phyloP scores from a whole-genome alignment of 73 alveolate genomes.

The Durusdinium trenchii region DNA sequence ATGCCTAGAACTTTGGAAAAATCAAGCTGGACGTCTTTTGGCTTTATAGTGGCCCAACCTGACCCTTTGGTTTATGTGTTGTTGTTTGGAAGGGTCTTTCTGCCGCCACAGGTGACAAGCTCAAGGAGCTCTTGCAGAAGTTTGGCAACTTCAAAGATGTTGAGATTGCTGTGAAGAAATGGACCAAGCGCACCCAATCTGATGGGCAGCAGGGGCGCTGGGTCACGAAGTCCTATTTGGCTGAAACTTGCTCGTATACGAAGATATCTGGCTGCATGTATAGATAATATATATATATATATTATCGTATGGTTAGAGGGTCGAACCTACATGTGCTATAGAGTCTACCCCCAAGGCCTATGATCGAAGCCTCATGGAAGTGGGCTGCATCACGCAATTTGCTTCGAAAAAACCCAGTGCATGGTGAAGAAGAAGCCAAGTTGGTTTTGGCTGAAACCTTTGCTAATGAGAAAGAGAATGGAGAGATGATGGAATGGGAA shows the following conservation, averaged over 20 bases:
- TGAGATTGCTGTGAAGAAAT: background rate
- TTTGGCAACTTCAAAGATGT: constrained; percentile 8
- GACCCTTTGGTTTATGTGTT: background rate
- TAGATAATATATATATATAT: background rate
- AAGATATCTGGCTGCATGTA: background rate
- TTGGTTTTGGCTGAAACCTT: constrained; percentile 4
- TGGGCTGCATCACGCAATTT: background rate
- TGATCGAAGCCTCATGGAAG: background rate
- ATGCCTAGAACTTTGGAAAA: background rate
- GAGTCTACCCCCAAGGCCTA: background rate
- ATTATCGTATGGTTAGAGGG: background rate
- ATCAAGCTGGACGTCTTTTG: background rate
- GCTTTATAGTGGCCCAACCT: background rate
- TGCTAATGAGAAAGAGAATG: background rate
- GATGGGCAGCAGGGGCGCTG: background rate
- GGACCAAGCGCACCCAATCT: background rate
- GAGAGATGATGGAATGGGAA: background rate
- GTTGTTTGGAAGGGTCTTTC: no score
- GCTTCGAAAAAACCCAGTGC: background rate
- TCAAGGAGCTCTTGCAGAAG: background rate
- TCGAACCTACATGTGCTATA: background rate
- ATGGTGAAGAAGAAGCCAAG: constrained; percentile 37
- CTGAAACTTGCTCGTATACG: background rate
- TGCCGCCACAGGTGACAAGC: background rate
- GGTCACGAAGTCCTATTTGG: constrained; percentile 22